A percentile compares a stretch with the other conserved stretches of the same genome.
Evolutionary conservation across 169 alveolate species (phyloP).

Genomic region (Plasmodium ovale): DNA sequence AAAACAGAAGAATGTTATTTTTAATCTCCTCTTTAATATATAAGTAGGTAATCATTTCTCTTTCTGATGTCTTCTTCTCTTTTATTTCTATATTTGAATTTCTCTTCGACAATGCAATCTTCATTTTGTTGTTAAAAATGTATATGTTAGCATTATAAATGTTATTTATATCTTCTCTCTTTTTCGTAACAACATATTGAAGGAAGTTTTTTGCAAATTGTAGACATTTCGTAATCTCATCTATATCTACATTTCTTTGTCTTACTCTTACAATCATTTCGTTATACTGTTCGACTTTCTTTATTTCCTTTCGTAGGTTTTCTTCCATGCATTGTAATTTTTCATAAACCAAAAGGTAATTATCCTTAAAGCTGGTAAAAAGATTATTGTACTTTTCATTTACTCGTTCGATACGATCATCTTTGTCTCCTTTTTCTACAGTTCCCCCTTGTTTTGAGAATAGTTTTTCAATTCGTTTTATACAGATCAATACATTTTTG

Average conservation of each 20-base stretch:
- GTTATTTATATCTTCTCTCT: slow-evolving; percentile 27
- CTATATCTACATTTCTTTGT: slow-evolving; percentile 28
- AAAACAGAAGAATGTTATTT: slow-evolving; percentile 41
- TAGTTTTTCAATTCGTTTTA: not conserved
- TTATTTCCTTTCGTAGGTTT: slow-evolving; percentile 30
- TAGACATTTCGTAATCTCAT: not conserved
- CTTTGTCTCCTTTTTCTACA: not conserved
- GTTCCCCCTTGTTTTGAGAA: not conserved
- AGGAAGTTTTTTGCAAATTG: slow-evolving; percentile 11
- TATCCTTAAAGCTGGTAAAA: not conserved
- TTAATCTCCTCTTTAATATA: slow-evolving; percentile 44
- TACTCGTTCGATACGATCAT: not conserved
- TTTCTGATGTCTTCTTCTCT: not conserved
- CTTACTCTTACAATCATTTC: slow-evolving; percentile 19
- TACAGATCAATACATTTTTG: not conserved
- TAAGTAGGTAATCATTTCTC: slow-evolving; percentile 40
- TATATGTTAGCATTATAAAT: slow-evolving; percentile 22
- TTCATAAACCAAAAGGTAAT: not conserved
- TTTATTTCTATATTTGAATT: not conserved
- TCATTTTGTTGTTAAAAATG: slow-evolving; percentile 44
- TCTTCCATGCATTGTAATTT: slow-evolving; percentile 19
- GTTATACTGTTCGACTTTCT: slow-evolving; percentile 31
- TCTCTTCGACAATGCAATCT: not conserved
- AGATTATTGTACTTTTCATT: not conserved
- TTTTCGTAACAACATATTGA: slow-evolving; percentile 11